phyloP scores from a whole-genome alignment of 179 eudicot species.

The Patellifolia procumbens region DNA sequence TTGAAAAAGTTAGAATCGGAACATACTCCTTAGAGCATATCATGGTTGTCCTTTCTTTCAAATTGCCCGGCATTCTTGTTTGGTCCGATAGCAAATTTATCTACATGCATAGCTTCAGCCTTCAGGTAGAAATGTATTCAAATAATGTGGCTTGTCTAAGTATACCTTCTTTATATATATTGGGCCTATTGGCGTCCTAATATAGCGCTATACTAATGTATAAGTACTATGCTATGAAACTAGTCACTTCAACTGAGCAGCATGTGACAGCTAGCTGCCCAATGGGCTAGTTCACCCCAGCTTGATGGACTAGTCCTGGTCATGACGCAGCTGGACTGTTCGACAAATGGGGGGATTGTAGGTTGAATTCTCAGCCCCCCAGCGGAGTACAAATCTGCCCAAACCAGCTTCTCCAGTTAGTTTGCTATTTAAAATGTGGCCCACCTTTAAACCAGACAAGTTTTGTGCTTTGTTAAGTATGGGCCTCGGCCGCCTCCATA shows the following conservation, averaged over 20 bases:
- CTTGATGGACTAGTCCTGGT: background rate
- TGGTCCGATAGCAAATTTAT: background rate
- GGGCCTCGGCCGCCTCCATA: no score
- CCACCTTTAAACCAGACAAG: background rate
- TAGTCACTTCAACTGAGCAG: background rate
- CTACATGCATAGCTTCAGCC: background rate
- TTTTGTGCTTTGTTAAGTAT: no score
- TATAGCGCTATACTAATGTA: no score
- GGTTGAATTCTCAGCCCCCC: background rate
- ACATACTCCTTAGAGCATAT: constrained; percentile 30
- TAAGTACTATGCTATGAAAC: background rate
- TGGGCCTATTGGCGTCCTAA: background rate
- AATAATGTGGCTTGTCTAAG: background rate
- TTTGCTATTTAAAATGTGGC: background rate
- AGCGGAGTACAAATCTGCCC: background rate
- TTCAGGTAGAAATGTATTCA: background rate
- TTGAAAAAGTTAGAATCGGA: constrained; percentile 60
- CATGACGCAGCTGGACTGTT: background rate
- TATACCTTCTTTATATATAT: background rate
- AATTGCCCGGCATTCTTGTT: background rate
- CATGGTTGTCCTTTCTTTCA: background rate
- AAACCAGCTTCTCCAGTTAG: background rate
- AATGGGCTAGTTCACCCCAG: background rate
- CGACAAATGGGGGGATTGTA: background rate
- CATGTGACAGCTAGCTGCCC: background rate